A percentile compares a stretch with the other conserved stretches of the same genome.
Evolutionary conservation across 2,329 filamentous ascomycete genomes (phyloP).

Genomic region (Aureobasidium sp.): DNA sequence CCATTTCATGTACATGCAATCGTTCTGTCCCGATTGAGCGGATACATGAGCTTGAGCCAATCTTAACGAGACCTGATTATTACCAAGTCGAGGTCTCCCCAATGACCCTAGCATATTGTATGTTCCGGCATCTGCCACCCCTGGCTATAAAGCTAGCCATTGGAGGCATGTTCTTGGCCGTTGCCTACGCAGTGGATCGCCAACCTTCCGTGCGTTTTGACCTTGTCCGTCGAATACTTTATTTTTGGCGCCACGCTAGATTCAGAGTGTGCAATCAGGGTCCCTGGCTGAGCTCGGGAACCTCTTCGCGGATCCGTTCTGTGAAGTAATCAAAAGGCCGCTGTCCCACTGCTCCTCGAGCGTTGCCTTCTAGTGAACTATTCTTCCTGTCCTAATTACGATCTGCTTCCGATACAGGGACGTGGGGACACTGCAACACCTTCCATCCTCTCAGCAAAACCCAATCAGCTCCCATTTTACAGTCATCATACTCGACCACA

Average conservation of each 20-base stretch:
- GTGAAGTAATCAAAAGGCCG: constrained; percentile 11
- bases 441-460: background rate
- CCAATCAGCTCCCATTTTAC: no score
- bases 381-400: background rate
- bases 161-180: constrained; percentile 4
- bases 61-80: background rate
- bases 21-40: constrained; percentile 1
- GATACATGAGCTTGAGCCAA: background rate
- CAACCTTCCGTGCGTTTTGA: constrained; percentile 2
- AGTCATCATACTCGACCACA: background rate
- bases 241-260: constrained; percentile 13
- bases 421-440: background rate
- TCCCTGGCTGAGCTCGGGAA: background rate
- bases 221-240: constrained; percentile 11
- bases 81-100: background rate
- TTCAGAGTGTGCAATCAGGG: constrained; percentile 6
- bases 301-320: background rate
- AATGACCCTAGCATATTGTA: background rate
- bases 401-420: background rate
- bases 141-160: constrained; percentile 5
- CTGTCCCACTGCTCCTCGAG: constrained; percentile 2
- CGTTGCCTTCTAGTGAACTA: background rate
- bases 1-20: background rate
- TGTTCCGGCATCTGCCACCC: constrained; percentile 1
- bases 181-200: background rate